Conservation (phyloP, 192 early-diverging fungal genomes). For the Backusella liffmaniae region DNA sequence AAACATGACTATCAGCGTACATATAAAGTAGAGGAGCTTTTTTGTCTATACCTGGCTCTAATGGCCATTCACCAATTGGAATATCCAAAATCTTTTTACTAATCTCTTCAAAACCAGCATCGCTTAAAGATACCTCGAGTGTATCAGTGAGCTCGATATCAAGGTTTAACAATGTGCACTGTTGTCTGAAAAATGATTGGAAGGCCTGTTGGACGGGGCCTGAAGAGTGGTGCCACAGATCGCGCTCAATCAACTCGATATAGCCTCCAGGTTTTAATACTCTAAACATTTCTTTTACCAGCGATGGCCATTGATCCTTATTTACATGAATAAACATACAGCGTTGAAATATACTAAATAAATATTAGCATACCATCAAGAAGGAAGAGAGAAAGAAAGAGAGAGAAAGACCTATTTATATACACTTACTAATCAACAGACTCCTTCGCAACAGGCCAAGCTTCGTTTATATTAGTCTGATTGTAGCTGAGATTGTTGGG, state of each 20-base stretch:
- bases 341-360: constrained; percentile 35
- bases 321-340: constrained; percentile 22
- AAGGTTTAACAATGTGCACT: constrained; percentile 19
- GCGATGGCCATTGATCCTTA: constrained; percentile 25
- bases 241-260: constrained; percentile 35
- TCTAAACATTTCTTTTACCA: constrained; percentile 27
- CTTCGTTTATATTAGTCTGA: constrained; percentile 24
- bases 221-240: constrained; percentile 32
- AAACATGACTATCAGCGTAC: not conserved
- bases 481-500: constrained; percentile 32
- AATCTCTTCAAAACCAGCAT: constrained; percentile 11
- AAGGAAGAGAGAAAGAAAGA: not conserved
- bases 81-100: constrained; percentile 24
- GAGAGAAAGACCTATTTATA: not conserved
- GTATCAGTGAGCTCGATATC: constrained; percentile 19
- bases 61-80: constrained; percentile 39
- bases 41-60: constrained; percentile 17
- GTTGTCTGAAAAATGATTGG: constrained; percentile 23
- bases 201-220: constrained; percentile 37
- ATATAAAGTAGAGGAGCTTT: not conserved
- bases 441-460: constrained; percentile 26
- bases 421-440: constrained; percentile 36
- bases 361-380: not conserved
- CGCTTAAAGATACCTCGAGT: constrained; percentile 12
- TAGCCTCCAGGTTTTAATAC: constrained; percentile 38